Evolutionary conservation across 83 land plant genomes (phyloP).

Genomic region (Diphasiastrum complanatum): DNA sequence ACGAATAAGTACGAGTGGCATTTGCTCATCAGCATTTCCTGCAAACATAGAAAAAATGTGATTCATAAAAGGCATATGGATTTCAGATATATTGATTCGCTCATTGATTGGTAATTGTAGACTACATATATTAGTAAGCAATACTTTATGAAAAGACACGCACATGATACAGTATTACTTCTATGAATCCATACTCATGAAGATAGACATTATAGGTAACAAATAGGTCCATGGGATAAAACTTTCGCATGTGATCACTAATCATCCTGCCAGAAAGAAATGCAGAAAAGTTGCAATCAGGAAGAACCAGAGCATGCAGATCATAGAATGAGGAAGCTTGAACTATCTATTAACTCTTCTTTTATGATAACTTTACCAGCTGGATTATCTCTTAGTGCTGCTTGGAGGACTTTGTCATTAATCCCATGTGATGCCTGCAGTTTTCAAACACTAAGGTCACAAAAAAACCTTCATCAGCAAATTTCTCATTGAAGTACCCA

Average conservation of each 20-base stretch:
- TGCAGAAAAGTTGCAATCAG: too few relatives aligned
- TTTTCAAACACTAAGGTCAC: background rate
- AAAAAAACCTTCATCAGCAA: background rate
- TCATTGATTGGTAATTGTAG: background rate
- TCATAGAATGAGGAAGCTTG: background rate
- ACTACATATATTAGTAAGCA: too few relatives aligned
- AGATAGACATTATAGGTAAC: too few relatives aligned
- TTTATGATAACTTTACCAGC: too few relatives aligned
- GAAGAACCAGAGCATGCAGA: too few relatives aligned
- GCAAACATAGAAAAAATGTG: conserved; percentile 5
- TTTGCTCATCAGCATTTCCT: conserved; percentile 54
- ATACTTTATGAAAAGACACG: too few relatives aligned
- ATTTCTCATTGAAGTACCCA: background rate
- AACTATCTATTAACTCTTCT: conserved; percentile 1
- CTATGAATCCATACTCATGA: too few relatives aligned
- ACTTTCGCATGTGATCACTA: too few relatives aligned
- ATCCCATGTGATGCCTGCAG: conserved; percentile 45
- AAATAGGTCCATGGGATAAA: too few relatives aligned
- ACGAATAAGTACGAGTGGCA: conserved; percentile 43
- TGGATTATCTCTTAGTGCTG: conserved; percentile 35
- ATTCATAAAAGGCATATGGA: background rate
- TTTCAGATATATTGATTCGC: background rate
- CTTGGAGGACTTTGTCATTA: conserved; percentile 19
- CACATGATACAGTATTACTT: too few relatives aligned
- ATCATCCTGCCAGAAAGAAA: too few relatives aligned